Conservation (phyloP, 805 yeast genomes). For the Starmerella tilneyi region DNA sequence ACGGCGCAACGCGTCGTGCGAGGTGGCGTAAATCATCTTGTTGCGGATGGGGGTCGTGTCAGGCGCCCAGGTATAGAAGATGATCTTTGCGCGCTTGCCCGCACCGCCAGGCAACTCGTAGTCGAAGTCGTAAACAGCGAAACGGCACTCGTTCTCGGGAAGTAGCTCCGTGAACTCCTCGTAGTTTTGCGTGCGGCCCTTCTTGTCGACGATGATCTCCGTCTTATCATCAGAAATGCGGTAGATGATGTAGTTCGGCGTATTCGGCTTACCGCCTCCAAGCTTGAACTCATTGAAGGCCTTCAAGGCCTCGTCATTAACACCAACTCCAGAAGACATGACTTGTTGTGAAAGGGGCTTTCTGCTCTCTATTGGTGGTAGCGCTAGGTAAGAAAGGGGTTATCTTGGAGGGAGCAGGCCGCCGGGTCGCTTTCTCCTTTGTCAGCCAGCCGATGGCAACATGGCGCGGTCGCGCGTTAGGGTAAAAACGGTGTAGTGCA, state of each 20-base stretch:
- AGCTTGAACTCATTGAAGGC: conserved; percentile 95
- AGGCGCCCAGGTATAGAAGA: conserved; percentile 88
- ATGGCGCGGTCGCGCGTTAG: neutral
- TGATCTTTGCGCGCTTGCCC: conserved; percentile 78
- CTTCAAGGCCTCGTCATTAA: conserved; percentile 78
- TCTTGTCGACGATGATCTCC: conserved; percentile 78
- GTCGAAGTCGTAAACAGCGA: conserved; percentile 95
- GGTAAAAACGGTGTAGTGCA: neutral
- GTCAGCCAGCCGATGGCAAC: neutral
- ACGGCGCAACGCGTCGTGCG: conserved; percentile 95
- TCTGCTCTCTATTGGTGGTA: too few relatives aligned
- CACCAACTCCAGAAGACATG: conserved; percentile 51
- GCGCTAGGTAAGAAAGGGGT: too few relatives aligned
- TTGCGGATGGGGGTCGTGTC: conserved; percentile 88
- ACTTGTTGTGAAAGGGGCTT: neutral
- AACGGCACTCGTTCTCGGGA: conserved; percentile 93
- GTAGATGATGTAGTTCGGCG: conserved; percentile 66
- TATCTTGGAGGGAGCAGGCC: conserved; percentile 1
- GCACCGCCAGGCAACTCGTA: conserved; percentile 82
- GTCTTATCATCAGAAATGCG: conserved; percentile 77
- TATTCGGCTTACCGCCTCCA: conserved; percentile 54
- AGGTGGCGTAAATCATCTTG: conserved; percentile 98
- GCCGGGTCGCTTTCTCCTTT: neutral
- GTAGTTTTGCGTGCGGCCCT: conserved; percentile 65
- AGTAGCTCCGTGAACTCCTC: conserved; percentile 77